Evolutionary conservation across 441 rosid species (phyloP).

Genomic region (Capsella rubella): DNA sequence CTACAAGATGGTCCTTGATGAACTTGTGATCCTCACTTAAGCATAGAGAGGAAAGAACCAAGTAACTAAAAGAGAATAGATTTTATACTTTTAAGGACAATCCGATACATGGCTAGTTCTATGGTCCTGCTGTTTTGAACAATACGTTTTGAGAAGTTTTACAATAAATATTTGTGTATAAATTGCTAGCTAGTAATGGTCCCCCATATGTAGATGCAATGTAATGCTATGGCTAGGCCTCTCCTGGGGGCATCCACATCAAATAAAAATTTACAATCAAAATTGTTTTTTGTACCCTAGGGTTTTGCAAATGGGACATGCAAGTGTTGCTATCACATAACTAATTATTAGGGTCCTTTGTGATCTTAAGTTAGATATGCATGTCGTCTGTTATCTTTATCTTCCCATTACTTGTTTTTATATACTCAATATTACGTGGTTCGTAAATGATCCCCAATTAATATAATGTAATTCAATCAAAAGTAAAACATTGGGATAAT

Average conservation of each 20-base stretch:
- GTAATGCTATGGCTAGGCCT: constrained; percentile 43
- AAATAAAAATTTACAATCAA: constrained; percentile 15
- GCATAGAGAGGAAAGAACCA: constrained; percentile 47
- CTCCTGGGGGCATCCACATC: constrained; percentile 46
- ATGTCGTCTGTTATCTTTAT: constrained; percentile 21
- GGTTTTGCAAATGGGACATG: constrained; percentile 49
- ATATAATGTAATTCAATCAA: neutral
- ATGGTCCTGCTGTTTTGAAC: constrained; percentile 48
- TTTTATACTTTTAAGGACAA: constrained; percentile 48
- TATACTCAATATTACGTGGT: neutral
- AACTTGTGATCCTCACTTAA: constrained; percentile 47
- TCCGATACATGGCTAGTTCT: constrained; percentile 40
- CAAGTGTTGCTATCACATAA: constrained; percentile 48
- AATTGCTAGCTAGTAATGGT: constrained; percentile 46
- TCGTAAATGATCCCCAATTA: neutral
- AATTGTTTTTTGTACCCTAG: constrained; percentile 48
- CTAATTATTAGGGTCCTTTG: constrained; percentile 42
- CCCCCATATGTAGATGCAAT: constrained; percentile 44
- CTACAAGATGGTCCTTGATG: constrained; percentile 48
- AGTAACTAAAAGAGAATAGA: constrained; percentile 46
- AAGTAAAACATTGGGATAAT: constrained; percentile 1
- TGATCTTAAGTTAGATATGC: constrained; percentile 44
- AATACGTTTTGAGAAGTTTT: constrained; percentile 47
- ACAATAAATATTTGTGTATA: constrained; percentile 41
- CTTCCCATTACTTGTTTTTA: neutral